A percentile compares a stretch with the other conserved stretches of the same genome.
phyloP scores from a whole-genome alignment of 257 asterid genomes.

The Echium plantagineum region DNA sequence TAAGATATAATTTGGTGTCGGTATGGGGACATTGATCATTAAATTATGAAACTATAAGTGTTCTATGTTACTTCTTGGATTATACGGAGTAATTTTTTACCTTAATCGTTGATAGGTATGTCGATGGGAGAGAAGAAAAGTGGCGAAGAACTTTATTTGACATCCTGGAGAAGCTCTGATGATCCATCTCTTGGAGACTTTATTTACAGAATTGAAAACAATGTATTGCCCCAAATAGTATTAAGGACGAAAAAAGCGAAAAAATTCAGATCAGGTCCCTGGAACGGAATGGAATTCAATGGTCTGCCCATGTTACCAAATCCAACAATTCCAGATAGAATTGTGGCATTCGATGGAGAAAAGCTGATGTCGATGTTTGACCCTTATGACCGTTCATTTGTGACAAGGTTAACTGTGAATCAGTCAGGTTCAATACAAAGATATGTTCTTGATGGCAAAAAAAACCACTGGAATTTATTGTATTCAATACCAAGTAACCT shows the following conservation, averaged over 20 bases:
- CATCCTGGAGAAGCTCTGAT: constrained; percentile 27
- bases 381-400: constrained; percentile 6
- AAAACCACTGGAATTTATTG: background rate
- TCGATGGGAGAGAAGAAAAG: constrained; percentile 5
- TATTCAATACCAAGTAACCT: background rate
- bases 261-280: constrained; percentile 14
- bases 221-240: constrained; percentile 20
- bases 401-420: constrained; percentile 1
- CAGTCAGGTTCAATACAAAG: background rate
- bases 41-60: background rate
- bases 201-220: constrained; percentile 8
- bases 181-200: constrained; percentile 35
- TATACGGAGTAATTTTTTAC: too few relatives aligned
- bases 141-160: constrained; percentile 8
- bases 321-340: background rate
- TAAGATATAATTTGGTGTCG: background rate
- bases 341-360: constrained; percentile 2
- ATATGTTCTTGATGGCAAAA: background rate
- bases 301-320: constrained; percentile 8
- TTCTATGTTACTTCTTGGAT: background rate
- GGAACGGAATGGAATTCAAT: constrained; percentile 24
- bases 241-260: background rate
- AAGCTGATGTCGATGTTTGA: constrained; percentile 7
- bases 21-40: background rate
- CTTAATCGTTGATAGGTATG: constrained; percentile 2